These are phyloP conservation scores for Colletotrichum plurivorum DNA, from an alignment of 2,329 filamentous ascomycete species.

Conservation along the genomic window DNA sequence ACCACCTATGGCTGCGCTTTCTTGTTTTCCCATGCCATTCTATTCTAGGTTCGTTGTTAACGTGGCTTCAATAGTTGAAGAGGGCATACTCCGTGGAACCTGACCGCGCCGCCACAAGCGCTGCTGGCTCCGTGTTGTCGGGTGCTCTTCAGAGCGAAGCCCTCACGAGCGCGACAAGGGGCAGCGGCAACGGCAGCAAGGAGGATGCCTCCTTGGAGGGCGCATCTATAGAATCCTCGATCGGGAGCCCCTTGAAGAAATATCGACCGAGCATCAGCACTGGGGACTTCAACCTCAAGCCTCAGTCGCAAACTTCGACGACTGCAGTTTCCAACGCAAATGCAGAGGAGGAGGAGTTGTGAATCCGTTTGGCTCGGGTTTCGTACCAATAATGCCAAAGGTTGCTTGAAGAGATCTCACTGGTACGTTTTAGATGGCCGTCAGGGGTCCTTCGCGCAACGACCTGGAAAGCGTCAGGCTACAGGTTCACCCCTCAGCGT, in stretches of 20 bases:
- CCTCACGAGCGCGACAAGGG: background rate
- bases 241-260: slow-evolving; percentile 41
- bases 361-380: background rate
- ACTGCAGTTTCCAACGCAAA: background rate
- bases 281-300: slow-evolving; percentile 4
- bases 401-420: background rate
- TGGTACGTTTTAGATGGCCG: background rate
- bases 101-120: slow-evolving; percentile 55
- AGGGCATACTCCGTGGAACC: slow-evolving; percentile 83
- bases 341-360: slow-evolving; percentile 37
- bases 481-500: too few species aligned
- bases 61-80: slow-evolving; percentile 73
- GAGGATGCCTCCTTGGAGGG: slow-evolving; percentile 3
- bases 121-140: background rate
- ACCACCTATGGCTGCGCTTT: background rate
- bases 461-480: too few species aligned
- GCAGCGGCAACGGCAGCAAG: background rate
- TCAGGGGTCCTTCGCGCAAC: background rate
- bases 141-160: background rate
- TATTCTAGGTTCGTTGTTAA: background rate
- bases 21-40: background rate
- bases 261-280: slow-evolving; percentile 36
- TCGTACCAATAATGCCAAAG: background rate
- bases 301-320: background rate
- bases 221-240: slow-evolving; percentile 22